A percentile compares a stretch with the other conserved stretches of the same genome.
phyloP scores from a whole-genome alignment of 2,329 filamentous ascomycete genomes.

The Dryadomyces quercus-mongolicae region DNA sequence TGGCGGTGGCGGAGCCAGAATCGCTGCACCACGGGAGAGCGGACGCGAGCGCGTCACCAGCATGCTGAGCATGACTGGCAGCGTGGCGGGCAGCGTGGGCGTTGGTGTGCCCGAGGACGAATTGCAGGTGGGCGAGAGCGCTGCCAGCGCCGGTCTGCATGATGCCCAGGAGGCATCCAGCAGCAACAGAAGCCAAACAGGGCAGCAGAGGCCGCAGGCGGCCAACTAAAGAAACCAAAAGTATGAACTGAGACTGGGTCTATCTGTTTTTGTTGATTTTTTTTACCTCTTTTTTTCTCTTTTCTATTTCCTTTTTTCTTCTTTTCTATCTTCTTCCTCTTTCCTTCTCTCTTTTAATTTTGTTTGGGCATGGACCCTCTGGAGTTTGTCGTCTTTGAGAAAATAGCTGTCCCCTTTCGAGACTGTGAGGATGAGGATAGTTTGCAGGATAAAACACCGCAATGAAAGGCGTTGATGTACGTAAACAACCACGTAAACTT shows the following conservation, averaged over 20 bases:
- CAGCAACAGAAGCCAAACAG: neutral
- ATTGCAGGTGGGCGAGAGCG: conserved; percentile 49
- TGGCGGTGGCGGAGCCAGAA: conserved; percentile 25
- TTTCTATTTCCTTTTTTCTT: neutral
- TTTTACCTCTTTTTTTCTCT: no score
- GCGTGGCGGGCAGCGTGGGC: conserved; percentile 31
- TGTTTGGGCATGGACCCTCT: neutral
- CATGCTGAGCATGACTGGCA: conserved; percentile 27
- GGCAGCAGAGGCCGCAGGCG: neutral
- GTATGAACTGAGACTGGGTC: neutral
- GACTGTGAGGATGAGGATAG: neutral
- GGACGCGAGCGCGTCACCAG: conserved; percentile 33
- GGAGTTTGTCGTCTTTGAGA: no score
- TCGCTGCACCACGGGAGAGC: conserved; percentile 32
- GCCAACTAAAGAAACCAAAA: neutral
- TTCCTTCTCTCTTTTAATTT: neutral
- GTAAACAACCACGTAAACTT: no score
- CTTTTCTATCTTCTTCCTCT: neutral
- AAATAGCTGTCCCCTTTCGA: neutral
- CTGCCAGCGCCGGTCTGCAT: conserved; percentile 33
- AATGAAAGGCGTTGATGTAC: no score
- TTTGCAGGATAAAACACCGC: no score
- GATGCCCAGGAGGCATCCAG: neutral
- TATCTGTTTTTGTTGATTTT: neutral
- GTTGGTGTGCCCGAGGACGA: conserved; percentile 49